These are phyloP conservation scores for Mycosphaerella sp. DNA, from an alignment of 2,329 filamentous ascomycete genomes.

Conservation along the genomic window DNA sequence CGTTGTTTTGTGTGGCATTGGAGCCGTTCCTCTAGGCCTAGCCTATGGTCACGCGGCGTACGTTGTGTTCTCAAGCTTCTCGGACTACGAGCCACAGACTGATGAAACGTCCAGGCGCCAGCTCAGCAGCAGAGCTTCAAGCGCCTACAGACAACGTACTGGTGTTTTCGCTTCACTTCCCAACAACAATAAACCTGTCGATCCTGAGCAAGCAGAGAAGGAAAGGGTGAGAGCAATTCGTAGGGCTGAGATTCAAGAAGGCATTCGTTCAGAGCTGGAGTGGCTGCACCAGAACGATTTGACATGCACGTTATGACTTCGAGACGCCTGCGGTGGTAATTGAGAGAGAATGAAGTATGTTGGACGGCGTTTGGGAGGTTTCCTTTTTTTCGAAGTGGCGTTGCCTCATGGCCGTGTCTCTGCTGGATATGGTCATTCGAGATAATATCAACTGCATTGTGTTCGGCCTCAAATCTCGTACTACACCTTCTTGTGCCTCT, in stretches of 20 bases:
- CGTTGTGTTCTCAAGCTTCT: constrained; percentile 2
- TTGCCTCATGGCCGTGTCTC: too few species aligned
- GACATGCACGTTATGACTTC: constrained; percentile 14
- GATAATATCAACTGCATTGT: too few species aligned
- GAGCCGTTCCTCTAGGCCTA: constrained; percentile 7
- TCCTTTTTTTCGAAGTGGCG: too few species aligned
- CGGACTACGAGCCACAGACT: constrained; percentile 1
- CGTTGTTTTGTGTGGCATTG: constrained; percentile 9
- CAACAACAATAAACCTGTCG: not conserved
- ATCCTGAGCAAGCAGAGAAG: constrained; percentile 7
- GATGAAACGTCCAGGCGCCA: not conserved
- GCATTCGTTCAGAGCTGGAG: constrained; percentile 11
- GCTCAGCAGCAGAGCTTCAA: constrained; percentile 11
- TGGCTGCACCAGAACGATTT: constrained; percentile 15
- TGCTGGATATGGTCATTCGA: too few species aligned
- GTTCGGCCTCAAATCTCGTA: too few species aligned
- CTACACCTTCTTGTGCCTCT: too few species aligned
- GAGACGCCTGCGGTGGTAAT: constrained; percentile 7
- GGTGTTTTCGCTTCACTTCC: constrained; percentile 10
- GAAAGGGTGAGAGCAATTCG: constrained; percentile 9
- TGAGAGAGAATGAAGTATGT: not conserved
- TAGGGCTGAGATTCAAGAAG: constrained; percentile 7
- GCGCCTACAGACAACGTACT: constrained; percentile 13
- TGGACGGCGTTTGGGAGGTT: too few species aligned
- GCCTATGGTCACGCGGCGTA: constrained; percentile 12